Percentiles rank a stretch among this genome's conserved stretches.
Evolutionary conservation across 306 rosid species (phyloP).

Genomic region (Lithocarpus polystachyus): DNA sequence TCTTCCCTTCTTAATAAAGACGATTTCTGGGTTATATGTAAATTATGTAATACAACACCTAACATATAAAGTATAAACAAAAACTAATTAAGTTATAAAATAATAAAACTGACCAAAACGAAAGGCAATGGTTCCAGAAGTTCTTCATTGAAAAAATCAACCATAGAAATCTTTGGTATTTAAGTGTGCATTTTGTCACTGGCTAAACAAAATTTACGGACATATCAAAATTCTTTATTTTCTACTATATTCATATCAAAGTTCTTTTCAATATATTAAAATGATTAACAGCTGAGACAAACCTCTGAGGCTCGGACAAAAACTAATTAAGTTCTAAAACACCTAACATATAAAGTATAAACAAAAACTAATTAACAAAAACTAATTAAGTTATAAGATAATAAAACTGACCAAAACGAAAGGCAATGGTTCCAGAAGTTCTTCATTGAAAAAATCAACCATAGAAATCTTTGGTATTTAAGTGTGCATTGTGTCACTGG

Average conservation of each 20-base stretch:
- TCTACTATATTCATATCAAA: neutral
- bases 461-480: neutral
- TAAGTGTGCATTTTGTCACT: neutral
- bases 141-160: neutral
- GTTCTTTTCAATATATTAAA: neutral
- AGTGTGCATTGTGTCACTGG: neutral
- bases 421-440: neutral
- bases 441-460: neutral
- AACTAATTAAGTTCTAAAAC: neutral
- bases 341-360: neutral
- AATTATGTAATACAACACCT: neutral
- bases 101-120: neutral
- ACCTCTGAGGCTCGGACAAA: neutral
- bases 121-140: neutral
- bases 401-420: neutral
- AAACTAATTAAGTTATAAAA: neutral
- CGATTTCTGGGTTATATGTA: neutral
- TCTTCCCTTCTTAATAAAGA: slow-evolving; percentile 29
- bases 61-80: neutral
- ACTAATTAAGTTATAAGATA: neutral
- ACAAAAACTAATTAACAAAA: neutral
- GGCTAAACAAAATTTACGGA: no score
- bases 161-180: neutral
- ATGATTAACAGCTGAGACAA: neutral
- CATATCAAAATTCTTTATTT: no score